Conservation (phyloP, 805 yeast species). For the Yarrowia keelungensis region DNA sequence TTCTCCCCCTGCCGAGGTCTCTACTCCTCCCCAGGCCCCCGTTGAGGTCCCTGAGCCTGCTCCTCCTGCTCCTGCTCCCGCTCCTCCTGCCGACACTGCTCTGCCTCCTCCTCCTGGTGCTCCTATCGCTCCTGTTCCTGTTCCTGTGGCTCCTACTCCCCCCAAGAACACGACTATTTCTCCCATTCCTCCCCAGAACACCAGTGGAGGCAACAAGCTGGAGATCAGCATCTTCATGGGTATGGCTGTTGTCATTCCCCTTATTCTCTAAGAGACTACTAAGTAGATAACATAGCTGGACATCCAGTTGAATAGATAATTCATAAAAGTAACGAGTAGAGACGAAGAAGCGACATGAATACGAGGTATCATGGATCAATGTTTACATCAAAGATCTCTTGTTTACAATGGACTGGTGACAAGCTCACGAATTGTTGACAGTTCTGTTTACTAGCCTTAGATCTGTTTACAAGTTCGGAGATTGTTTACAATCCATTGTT, state of each 20-base stretch:
- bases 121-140: constrained; percentile 1
- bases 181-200: constrained; percentile 11
- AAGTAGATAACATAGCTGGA: not conserved
- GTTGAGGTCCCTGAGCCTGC: not conserved
- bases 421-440: too few relatives aligned
- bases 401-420: too few relatives aligned
- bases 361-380: too few relatives aligned
- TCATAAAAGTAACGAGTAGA: too few relatives aligned
- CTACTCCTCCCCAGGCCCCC: constrained; percentile 16
- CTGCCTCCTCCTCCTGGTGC: constrained; percentile 3
- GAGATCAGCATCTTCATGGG: constrained; percentile 5
- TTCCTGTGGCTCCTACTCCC: not conserved
- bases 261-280: not conserved
- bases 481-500: too few relatives aligned
- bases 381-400: too few relatives aligned
- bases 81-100: not conserved
- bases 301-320: too few relatives aligned
- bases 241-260: constrained; percentile 4
- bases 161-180: constrained; percentile 4
- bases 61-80: not conserved
- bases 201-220: constrained; percentile 1
- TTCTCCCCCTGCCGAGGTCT: constrained; percentile 1
- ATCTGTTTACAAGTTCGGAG: too few relatives aligned
- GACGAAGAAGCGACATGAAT: too few relatives aligned
- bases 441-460: too few relatives aligned